Conservation (phyloP, 2,329 filamentous ascomycete genomes). For the Exophiala phaeomuriformis region DNA sequence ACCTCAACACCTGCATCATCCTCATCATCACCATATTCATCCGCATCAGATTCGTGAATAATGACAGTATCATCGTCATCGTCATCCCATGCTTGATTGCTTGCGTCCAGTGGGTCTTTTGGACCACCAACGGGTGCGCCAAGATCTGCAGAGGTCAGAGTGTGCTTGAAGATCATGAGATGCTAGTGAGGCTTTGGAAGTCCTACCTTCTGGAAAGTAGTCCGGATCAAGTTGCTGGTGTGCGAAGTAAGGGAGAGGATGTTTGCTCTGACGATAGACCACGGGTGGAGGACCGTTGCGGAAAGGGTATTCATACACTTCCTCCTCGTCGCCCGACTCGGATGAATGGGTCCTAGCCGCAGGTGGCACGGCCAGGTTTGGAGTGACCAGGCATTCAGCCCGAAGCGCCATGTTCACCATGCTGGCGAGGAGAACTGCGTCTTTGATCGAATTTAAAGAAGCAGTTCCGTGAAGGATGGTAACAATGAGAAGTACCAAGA, state of each 20-base stretch:
- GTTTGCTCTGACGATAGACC: slow-evolving; percentile 11
- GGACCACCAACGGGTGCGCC: slow-evolving; percentile 13
- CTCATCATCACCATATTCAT: slow-evolving; percentile 5
- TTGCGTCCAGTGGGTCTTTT: background rate
- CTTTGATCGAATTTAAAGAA: no score
- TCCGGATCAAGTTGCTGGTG: slow-evolving; percentile 24
- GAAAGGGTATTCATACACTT: background rate
- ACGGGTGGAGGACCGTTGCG: slow-evolving; percentile 1
- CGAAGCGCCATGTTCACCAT: background rate
- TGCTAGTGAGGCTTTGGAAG: background rate
- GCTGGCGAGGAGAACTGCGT: background rate
- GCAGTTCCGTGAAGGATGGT: no score
- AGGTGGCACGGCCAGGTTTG: no score
- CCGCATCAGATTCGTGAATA: slow-evolving; percentile 18
- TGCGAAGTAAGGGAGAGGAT: slow-evolving; percentile 26
- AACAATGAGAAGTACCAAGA: no score
- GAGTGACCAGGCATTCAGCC: background rate
- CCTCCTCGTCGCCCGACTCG: no score
- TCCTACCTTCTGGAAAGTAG: slow-evolving; percentile 23
- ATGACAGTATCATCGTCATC: slow-evolving; percentile 15
- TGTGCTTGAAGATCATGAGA: background rate
- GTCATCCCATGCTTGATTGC: slow-evolving; percentile 15
- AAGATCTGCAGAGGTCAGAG: background rate
- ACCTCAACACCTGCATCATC: slow-evolving; percentile 5
- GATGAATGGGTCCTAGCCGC: no score